These are phyloP conservation scores for Nitzschia sp. DNA, from an alignment of 108 stramenopile species.

Conservation along the genomic window DNA sequence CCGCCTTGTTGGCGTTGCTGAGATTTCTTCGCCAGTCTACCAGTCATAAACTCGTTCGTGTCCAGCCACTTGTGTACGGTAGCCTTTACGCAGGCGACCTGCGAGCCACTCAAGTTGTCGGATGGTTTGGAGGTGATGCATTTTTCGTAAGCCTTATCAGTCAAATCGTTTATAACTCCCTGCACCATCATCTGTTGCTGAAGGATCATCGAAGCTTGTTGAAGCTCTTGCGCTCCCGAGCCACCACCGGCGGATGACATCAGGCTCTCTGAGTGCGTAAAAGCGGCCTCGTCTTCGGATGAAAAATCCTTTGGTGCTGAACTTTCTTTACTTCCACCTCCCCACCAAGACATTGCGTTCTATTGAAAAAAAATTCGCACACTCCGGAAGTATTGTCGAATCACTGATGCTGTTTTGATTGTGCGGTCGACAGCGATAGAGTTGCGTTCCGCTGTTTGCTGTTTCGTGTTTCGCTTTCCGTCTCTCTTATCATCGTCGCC, in stretches of 20 bases:
- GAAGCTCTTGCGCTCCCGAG: slow-evolving; percentile 54
- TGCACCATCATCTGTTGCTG: slow-evolving; percentile 81
- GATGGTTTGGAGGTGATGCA: slow-evolving; percentile 66
- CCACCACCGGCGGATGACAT: slow-evolving; percentile 8
- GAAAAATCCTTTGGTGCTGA: slow-evolving; percentile 12
- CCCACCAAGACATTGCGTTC: slow-evolving; percentile 16
- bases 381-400: too few relatives aligned
- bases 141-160: slow-evolving; percentile 71
- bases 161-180: slow-evolving; percentile 66
- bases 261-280: background rate
- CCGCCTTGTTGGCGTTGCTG: slow-evolving; percentile 40
- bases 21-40: slow-evolving; percentile 66
- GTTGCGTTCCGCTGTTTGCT: too few relatives aligned
- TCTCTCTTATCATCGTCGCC: too few relatives aligned
- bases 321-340: slow-evolving; percentile 9
- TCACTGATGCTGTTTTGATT: too few relatives aligned
- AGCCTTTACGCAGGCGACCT: slow-evolving; percentile 74
- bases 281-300: slow-evolving; percentile 1
- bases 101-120: slow-evolving; percentile 58
- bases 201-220: slow-evolving; percentile 63
- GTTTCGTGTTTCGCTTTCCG: too few relatives aligned
- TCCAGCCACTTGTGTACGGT: slow-evolving; percentile 84
- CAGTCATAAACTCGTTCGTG: slow-evolving; percentile 84
- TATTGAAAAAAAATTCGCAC: too few relatives aligned
- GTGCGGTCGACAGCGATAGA: too few relatives aligned